Evolutionary conservation across 352 stramenopile species (phyloP).

Genomic region (Phytopythium aichiense): DNA sequence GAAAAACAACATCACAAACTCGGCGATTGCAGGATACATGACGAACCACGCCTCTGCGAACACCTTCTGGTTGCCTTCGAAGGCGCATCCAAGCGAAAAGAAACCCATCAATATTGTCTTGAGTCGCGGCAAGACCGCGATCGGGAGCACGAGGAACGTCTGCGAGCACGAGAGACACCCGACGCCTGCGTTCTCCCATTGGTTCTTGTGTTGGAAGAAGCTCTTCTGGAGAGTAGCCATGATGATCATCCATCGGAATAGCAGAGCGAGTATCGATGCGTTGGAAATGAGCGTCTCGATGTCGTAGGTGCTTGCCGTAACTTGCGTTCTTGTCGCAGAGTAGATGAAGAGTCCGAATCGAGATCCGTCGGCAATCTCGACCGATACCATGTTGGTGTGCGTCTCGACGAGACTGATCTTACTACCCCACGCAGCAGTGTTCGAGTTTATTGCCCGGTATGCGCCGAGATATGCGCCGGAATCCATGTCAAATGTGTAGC

Average conservation of each 20-base stretch:
- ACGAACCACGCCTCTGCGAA: constrained; percentile 24
- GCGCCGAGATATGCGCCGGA: neutral
- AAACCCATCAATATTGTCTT: constrained; percentile 21
- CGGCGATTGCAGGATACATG: constrained; percentile 27
- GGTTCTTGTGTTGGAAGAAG: neutral
- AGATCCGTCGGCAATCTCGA: constrained; percentile 5
- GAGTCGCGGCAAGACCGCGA: constrained; percentile 16
- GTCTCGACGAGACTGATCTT: neutral
- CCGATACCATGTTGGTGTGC: neutral
- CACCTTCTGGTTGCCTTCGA: constrained; percentile 19
- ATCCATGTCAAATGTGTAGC: neutral
- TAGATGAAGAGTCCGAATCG: constrained; percentile 9
- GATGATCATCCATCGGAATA: constrained; percentile 5
- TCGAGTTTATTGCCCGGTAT: too few relatives aligned
- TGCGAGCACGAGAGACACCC: constrained; percentile 11
- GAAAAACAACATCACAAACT: constrained; percentile 23
- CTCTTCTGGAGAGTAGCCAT: constrained; percentile 9
- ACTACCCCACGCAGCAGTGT: neutral
- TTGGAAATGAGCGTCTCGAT: constrained; percentile 7
- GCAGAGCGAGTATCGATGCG: neutral
- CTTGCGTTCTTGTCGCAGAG: neutral
- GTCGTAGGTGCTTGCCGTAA: neutral
- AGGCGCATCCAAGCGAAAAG: constrained; percentile 15
- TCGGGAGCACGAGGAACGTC: constrained; percentile 16
- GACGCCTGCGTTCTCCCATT: constrained; percentile 10